phyloP scores from a whole-genome alignment of 257 asterid species.

The Plantago ovata region DNA sequence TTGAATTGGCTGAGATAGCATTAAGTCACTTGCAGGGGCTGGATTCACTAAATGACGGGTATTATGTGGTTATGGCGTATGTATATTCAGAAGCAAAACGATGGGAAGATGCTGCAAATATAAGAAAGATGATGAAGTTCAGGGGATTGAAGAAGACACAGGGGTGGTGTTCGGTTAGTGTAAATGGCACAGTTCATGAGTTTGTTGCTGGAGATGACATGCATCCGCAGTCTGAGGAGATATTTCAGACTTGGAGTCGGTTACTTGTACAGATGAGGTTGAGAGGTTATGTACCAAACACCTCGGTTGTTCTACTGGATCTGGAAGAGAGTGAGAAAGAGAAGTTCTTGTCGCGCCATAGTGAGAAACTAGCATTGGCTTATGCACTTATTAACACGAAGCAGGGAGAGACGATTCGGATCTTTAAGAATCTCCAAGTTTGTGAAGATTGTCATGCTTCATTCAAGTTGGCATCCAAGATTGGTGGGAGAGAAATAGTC shows the following conservation, averaged over 20 bases:
- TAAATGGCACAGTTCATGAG: constrained; percentile 56
- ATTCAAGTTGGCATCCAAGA: no score
- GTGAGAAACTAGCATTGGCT: no score
- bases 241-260: constrained; percentile 49
- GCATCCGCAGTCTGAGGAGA: constrained; percentile 41
- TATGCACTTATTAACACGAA: no score
- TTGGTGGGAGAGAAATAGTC: no score
- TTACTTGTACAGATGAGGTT: constrained; percentile 45
- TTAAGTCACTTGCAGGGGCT: constrained; percentile 35
- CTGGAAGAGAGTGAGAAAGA: constrained; percentile 75
- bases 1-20: constrained; percentile 47
- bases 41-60: constrained; percentile 60
- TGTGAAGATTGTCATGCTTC: no score
- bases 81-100: constrained; percentile 45
- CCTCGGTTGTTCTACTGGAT: constrained; percentile 62
- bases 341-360: no score
- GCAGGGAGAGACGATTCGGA: no score
- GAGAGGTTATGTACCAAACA: constrained; percentile 44
- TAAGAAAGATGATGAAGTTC: constrained; percentile 53
- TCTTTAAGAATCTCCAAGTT: no score
- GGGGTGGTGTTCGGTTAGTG: constrained; percentile 54
- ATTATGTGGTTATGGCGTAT: constrained; percentile 62
- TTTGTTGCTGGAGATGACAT: constrained; percentile 50
- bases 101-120: constrained; percentile 56
- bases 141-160: constrained; percentile 49